phyloP scores from a whole-genome alignment of 345 rosid species.

The Syzygium grande region DNA sequence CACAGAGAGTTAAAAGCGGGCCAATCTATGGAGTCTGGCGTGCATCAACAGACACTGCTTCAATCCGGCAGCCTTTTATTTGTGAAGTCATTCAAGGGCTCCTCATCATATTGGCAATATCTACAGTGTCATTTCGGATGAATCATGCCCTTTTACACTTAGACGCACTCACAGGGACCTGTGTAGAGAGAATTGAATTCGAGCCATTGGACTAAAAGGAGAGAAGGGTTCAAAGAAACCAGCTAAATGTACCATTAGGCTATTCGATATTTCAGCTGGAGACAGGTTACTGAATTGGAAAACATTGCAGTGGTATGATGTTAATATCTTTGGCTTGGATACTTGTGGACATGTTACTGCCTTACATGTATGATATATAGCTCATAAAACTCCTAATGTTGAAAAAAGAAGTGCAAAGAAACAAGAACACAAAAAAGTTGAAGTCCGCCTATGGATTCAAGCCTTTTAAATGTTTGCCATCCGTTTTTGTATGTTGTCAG shows the following conservation, averaged over 20 bases:
- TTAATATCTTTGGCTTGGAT: not conserved
- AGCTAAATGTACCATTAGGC: not conserved
- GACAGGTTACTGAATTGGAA: not conserved
- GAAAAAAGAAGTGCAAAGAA: not conserved
- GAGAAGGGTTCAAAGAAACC: not conserved
- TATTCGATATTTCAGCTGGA: not conserved
- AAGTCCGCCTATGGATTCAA: not conserved
- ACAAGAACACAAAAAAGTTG: not conserved
- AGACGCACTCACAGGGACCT: not conserved
- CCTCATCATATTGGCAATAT: not conserved
- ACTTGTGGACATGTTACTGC: not conserved
- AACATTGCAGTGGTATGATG: not conserved
- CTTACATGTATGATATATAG: not conserved
- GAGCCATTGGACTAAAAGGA: not conserved
- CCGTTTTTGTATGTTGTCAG: not conserved
- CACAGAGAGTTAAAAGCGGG: slow-evolving; percentile 5
- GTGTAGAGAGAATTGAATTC: not conserved
- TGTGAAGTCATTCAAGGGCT: not conserved
- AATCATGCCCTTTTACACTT: not conserved
- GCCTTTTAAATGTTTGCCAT: not conserved
- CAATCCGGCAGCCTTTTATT: not conserved
- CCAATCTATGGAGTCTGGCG: not conserved
- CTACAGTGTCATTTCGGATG: not conserved
- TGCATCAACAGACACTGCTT: not conserved
- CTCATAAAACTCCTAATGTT: not conserved